A percentile compares a stretch with the other conserved stretches of the same genome.
Evolutionary conservation across 306 rosid species (phyloP).

Genomic region (Gleditsia sinensis): DNA sequence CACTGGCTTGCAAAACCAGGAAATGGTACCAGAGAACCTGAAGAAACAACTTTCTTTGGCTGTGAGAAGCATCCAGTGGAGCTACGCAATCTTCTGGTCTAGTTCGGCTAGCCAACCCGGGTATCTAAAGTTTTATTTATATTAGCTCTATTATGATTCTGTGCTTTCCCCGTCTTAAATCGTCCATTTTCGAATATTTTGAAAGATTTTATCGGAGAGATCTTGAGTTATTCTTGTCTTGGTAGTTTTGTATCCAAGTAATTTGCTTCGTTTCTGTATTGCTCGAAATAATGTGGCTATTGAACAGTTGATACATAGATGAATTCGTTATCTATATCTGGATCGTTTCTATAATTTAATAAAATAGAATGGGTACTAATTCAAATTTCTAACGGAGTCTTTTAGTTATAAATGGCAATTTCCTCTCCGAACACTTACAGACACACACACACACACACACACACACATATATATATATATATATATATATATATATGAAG

Average conservation of each 20-base stretch:
- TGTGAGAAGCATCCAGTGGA: constrained; percentile 63
- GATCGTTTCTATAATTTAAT: too few relatives aligned
- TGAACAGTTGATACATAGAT: not conserved
- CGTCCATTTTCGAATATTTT: not conserved
- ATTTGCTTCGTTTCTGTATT: not conserved
- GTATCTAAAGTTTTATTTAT: not conserved
- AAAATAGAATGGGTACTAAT: too few relatives aligned
- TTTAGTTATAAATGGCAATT: too few relatives aligned
- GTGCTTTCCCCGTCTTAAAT: not conserved
- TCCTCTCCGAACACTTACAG: not conserved
- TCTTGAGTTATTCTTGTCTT: not conserved
- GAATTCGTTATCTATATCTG: not conserved
- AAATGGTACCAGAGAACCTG: constrained; percentile 41
- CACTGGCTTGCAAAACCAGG: constrained; percentile 33
- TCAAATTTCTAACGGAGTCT: too few relatives aligned
- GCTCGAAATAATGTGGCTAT: constrained; percentile 6
- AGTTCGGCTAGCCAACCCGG: constrained; percentile 27
- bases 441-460: too few relatives aligned
- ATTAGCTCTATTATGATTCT: not conserved
- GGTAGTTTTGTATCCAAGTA: not conserved
- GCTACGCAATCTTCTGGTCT: constrained; percentile 64
- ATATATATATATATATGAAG: too few relatives aligned
- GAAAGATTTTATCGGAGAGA: not conserved
- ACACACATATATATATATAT: too few relatives aligned
- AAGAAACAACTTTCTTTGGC: constrained; percentile 56